Percentiles rank a stretch among this genome's conserved stretches.
Conservation (phyloP, 495 filamentous ascomycete species). For the Aspergillus avenaceus region DNA sequence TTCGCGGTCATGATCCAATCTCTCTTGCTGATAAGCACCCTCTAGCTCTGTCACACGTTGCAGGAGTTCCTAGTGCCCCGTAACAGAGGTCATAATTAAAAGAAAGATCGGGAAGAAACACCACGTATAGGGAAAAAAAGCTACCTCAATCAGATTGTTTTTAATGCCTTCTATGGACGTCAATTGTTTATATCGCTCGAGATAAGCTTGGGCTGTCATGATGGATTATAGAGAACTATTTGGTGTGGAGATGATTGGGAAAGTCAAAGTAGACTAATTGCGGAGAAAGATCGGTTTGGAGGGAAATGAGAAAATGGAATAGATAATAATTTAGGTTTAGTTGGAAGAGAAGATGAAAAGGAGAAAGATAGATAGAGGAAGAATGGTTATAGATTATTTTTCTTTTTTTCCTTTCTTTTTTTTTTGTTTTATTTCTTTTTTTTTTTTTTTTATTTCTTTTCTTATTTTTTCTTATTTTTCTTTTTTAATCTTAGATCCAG, state of each 20-base stretch:
- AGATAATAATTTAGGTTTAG: too few species aligned
- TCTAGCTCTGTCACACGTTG: conserved; percentile 44
- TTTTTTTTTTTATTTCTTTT: too few species aligned
- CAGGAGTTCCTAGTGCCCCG: conserved; percentile 41
- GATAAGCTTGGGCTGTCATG: conserved; percentile 33
- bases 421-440: too few species aligned
- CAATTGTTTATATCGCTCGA: conserved; percentile 46
- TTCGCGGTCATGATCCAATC: conserved; percentile 51
- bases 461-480: too few species aligned
- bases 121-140: conserved; percentile 5
- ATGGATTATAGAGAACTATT: conserved; percentile 8
- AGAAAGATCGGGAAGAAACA: not conserved
- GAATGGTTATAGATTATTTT: too few species aligned
- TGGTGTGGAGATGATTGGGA: not conserved
- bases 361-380: not conserved
- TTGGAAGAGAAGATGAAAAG: not conserved
- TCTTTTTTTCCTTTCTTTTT: too few species aligned
- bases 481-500: not conserved
- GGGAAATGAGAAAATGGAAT: not conserved
- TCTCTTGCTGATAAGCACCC: conserved; percentile 43
- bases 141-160: conserved; percentile 52
- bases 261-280: not conserved
- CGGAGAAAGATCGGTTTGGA: not conserved
- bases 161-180: conserved; percentile 46
- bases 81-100: conserved; percentile 1